These are phyloP conservation scores for Dalechampia spathulata DNA, from an alignment of 441 rosid species.

Conservation along the genomic window DNA sequence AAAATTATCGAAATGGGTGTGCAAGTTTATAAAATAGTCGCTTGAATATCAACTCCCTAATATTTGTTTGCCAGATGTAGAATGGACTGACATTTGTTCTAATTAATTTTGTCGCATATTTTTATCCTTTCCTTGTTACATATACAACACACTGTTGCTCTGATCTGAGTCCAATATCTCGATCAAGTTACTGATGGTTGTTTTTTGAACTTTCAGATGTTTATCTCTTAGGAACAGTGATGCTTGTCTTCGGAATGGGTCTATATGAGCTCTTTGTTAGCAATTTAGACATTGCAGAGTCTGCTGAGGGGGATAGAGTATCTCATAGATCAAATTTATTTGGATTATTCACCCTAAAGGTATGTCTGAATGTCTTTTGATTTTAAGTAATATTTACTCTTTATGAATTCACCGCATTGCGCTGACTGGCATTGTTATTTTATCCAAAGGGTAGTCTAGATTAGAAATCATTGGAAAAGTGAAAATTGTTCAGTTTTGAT, in stretches of 20 bases:
- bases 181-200: neutral
- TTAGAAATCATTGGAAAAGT: too few relatives aligned
- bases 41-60: too few relatives aligned
- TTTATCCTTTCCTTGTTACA: neutral
- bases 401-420: too few relatives aligned
- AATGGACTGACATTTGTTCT: neutral
- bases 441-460: too few relatives aligned
- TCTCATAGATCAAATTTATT: slow-evolving; percentile 58
- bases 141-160: neutral
- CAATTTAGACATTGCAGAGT: slow-evolving; percentile 58
- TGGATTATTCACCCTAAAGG: slow-evolving; percentile 79
- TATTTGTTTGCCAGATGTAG: too few relatives aligned
- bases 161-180: neutral
- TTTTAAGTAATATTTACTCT: too few relatives aligned
- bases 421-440: too few relatives aligned
- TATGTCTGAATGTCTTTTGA: slow-evolving; percentile 13
- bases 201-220: slow-evolving; percentile 38
- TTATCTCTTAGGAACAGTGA: slow-evolving; percentile 89
- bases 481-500: too few relatives aligned
- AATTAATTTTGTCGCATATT: neutral
- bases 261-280: slow-evolving; percentile 84
- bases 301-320: slow-evolving; percentile 26
- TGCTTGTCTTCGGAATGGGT: slow-evolving; percentile 97
- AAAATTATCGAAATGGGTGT: neutral
- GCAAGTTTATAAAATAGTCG: neutral